These are phyloP conservation scores for Somion occarium DNA, from an alignment of 1,284 basidiomycete genomes.

Conservation along the genomic window DNA sequence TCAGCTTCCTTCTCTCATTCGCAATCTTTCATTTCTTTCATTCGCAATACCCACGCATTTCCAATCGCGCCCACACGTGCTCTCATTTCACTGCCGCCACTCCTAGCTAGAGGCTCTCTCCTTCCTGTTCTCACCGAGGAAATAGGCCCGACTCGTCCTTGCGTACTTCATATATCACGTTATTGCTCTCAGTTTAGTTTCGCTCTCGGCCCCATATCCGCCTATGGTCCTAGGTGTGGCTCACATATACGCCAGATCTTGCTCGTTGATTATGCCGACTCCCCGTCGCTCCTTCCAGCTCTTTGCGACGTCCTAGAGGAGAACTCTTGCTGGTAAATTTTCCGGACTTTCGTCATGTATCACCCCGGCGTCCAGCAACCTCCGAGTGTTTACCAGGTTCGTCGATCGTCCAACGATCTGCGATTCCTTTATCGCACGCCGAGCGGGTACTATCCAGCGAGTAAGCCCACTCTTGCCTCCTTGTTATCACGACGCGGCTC, in stretches of 20 bases:
- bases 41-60: background rate
- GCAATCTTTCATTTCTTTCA: background rate
- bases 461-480: constrained; percentile 12
- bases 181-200: background rate
- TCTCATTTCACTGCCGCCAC: background rate
- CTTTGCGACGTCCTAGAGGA: background rate
- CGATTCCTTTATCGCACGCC: constrained; percentile 19
- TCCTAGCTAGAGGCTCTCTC: background rate
- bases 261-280: background rate
- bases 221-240: background rate
- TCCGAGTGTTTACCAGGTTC: constrained; percentile 15
- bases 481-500: background rate
- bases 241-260: background rate
- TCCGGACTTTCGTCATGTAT: constrained; percentile 13
- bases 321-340: no score
- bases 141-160: background rate
- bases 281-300: background rate
- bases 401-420: constrained; percentile 15
- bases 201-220: background rate
- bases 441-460: constrained; percentile 19
- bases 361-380: constrained; percentile 14
- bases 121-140: background rate
- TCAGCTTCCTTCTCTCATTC: background rate
- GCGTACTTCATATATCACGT: background rate
- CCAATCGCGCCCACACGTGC: background rate